Base-by-base conservation (phyloP, 768 basidiomycete genomes). In the Neoboletus magnificus region DNA sequence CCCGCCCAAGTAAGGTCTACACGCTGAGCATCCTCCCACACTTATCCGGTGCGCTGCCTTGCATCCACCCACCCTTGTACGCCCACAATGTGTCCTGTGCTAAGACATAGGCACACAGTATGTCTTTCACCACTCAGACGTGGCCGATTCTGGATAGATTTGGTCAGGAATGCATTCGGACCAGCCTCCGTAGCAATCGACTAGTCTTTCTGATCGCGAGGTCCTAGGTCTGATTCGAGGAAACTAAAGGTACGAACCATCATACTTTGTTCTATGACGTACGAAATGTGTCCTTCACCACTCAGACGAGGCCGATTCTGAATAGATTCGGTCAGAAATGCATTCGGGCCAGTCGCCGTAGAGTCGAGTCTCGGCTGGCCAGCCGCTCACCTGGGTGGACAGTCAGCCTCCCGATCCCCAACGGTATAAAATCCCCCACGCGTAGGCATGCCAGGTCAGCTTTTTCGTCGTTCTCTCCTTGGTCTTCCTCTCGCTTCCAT, bases 11-110 rank as follows among this genome's bases (percentile, higher is more conserved):
- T 16, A 52, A 23, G 42, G 7, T n/a, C 25, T 23, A 18, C n/a
- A 0, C 2, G 4, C 25, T 9, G 48, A 57, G 22, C 35, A 41
- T 3, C 60, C 52, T 46, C 32, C 41, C 16, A 52, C 63, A 35
- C 57, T 57, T 25, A 12, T 41, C n/a, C 54, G 22, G 27, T 36
- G 40, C 15, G 20, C 11, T 18, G 7, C 25, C 16, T 32, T 23
- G 3, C 5, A 15, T 25, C 4, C 57, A 42, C 5, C 23, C 41
- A 35, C 56, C 12, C 25, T 52, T 43, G 23, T 23, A 4, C 59
- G 54, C 36, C 62, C 57, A 13, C 59, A 61, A 33, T 59, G 54
- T 10, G 23, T 58, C 11, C n/a, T 30, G n/a, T n/a, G 1, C 27
- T 20, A 30, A 12, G 7, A 20, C n/a, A 25, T n/a, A 4, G 18